Conservation (phyloP, 768 basidiomycete species). For the Candolleomyces efflorescens region DNA sequence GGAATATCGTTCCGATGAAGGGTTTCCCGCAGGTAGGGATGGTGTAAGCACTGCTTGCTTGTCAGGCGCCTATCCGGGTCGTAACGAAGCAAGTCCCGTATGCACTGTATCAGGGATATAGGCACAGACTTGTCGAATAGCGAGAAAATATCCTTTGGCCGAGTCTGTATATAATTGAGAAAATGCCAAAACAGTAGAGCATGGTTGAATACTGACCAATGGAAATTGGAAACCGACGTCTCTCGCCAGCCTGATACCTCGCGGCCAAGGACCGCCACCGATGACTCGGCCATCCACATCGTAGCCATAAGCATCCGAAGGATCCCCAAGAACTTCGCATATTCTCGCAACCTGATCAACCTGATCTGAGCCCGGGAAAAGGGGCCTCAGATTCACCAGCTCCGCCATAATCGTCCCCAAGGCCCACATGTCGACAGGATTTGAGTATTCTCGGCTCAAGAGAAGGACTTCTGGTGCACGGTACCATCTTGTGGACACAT, state of each 20-base stretch:
- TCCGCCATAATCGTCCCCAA: slow-evolving; percentile 98
- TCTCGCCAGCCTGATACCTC: slow-evolving; percentile 84
- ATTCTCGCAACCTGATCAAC: slow-evolving; percentile 90
- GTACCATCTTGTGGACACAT: slow-evolving; percentile 99
- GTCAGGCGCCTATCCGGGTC: slow-evolving; percentile 87
- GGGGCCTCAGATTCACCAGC: slow-evolving; percentile 87
- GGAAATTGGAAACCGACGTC: slow-evolving; percentile 84
- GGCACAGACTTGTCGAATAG: slow-evolving; percentile 81
- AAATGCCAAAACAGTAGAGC: slow-evolving; percentile 5
- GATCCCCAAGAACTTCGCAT: slow-evolving; percentile 92
- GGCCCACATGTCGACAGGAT: slow-evolving; percentile 99
- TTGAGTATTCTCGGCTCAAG: slow-evolving; percentile 88
- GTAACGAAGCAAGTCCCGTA: slow-evolving; percentile 87
- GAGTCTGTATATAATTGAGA: slow-evolving; percentile 38
- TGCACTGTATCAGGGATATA: slow-evolving; percentile 81
- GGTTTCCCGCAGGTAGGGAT: slow-evolving; percentile 85
- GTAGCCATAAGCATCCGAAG: slow-evolving; percentile 72
- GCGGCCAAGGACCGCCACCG: slow-evolving; percentile 87
- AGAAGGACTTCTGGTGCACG: slow-evolving; percentile 96
- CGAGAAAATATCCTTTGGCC: slow-evolving; percentile 61
- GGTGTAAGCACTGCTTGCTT: slow-evolving; percentile 80
- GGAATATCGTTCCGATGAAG: slow-evolving; percentile 62
- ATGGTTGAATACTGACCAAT: slow-evolving; percentile 53
- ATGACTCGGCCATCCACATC: slow-evolving; percentile 63
- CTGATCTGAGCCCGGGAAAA: slow-evolving; percentile 93